phyloP scores from a whole-genome alignment of 371 early-diverging fungal species.

The Mucor indicus region DNA sequence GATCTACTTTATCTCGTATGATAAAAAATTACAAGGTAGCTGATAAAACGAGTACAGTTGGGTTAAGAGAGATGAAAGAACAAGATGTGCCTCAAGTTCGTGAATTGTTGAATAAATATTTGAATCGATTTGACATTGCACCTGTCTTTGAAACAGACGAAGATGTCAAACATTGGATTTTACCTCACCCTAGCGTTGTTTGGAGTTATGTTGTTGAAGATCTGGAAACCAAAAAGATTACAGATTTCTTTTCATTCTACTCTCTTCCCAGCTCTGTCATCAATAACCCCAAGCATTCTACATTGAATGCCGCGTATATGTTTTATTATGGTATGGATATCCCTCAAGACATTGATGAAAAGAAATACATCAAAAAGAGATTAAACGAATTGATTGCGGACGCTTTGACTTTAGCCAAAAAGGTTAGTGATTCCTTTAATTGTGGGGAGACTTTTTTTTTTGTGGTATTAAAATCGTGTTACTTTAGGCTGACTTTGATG shows the following conservation, averaged over 20 bases:
- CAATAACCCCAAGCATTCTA: slow-evolving; percentile 68
- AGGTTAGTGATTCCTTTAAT: slow-evolving; percentile 33
- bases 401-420: slow-evolving; percentile 76
- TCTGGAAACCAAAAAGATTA: slow-evolving; percentile 53
- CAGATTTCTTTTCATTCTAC: slow-evolving; percentile 93
- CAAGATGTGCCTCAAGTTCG: slow-evolving; percentile 76
- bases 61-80: slow-evolving; percentile 75
- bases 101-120: slow-evolving; percentile 69
- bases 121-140: slow-evolving; percentile 67
- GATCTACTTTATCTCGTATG: slow-evolving; percentile 73
- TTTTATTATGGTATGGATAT: slow-evolving; percentile 84
- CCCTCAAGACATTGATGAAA: slow-evolving; percentile 27
- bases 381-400: slow-evolving; percentile 65
- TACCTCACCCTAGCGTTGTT: slow-evolving; percentile 81
- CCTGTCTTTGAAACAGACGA: slow-evolving; percentile 76
- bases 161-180: slow-evolving; percentile 90
- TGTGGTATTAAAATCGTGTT: neutral
- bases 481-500: slow-evolving; percentile 70
- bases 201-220: slow-evolving; percentile 92
- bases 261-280: slow-evolving; percentile 88
- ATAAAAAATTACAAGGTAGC: slow-evolving; percentile 74
- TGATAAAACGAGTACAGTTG: slow-evolving; percentile 59
- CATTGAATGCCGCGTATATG: slow-evolving; percentile 88
- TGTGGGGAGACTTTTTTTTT: neutral
- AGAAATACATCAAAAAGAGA: slow-evolving; percentile 48